A percentile compares a stretch with the other conserved stretches of the same genome.
These are phyloP conservation scores for Plasmodium vivax DNA, from an alignment of 169 alveolate species.

Conservation along the genomic window DNA sequence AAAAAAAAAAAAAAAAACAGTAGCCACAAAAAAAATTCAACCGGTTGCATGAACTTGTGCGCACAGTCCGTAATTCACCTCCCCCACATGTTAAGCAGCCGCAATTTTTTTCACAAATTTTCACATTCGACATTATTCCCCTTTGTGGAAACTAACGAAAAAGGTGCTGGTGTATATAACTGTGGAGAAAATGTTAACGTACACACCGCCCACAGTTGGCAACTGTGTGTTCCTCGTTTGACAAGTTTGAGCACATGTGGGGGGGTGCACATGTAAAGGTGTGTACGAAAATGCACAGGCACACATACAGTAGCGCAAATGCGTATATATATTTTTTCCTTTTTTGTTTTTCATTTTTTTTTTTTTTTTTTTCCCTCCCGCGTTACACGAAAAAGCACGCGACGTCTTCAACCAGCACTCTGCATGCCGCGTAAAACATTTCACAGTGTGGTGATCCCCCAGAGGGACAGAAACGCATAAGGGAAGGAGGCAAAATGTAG, in stretches of 20 bases:
- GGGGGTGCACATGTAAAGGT: neutral
- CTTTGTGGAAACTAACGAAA: neutral
- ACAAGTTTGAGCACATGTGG: neutral
- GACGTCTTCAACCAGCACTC: neutral
- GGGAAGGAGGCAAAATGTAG: neutral
- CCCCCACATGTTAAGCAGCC: neutral
- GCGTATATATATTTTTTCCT: neutral
- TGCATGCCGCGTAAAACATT: neutral
- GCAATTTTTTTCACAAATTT: neutral
- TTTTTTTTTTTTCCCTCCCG: neutral
- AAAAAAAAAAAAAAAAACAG: neutral
- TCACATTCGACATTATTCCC: neutral
- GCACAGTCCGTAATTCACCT: neutral
- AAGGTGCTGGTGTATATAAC: neutral
- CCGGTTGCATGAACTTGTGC: conserved; percentile 6
- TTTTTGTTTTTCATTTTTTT: neutral
- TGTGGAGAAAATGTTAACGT: neutral
- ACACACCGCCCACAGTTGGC: neutral
- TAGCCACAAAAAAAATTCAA: neutral
- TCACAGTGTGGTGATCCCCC: neutral
- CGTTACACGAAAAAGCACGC: neutral
- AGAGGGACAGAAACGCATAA: neutral
- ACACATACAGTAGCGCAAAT: neutral
- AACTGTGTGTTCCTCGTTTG: neutral
- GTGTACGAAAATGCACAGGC: neutral